phyloP scores from a whole-genome alignment of 2,329 filamentous ascomycete species.

The Diaporthe longicolla region DNA sequence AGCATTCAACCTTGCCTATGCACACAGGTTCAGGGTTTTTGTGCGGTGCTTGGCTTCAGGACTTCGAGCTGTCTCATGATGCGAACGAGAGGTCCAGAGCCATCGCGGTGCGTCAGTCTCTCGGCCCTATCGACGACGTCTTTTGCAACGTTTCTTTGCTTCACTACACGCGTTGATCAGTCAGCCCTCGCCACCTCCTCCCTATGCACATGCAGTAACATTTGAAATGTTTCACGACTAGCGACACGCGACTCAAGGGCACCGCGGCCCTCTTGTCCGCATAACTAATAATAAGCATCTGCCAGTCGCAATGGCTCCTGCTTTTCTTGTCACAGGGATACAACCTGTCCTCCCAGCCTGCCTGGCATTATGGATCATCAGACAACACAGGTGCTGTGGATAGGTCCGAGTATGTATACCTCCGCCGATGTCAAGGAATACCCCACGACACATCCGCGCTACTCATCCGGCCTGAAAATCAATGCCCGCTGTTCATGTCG shows the following conservation, averaged over 20 bases:
- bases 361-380: slow-evolving; percentile 6
- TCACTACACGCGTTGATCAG: not conserved
- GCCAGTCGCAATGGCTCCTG: slow-evolving; percentile 28
- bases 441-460: slow-evolving; percentile 27
- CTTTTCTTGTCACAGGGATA: not conserved
- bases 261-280: not conserved
- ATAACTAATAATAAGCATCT: slow-evolving; percentile 28
- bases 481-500: not conserved
- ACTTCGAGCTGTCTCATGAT: slow-evolving; percentile 1
- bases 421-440: slow-evolving; percentile 16
- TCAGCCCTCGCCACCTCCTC: slow-evolving; percentile 7
- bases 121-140: not conserved
- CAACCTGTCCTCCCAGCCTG: not conserved
- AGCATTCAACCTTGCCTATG: not conserved
- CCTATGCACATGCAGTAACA: not conserved
- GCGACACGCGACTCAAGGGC: slow-evolving; percentile 4
- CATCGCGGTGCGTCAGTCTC: not conserved
- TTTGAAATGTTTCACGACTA: slow-evolving; percentile 6
- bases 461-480: not conserved
- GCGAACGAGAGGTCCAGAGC: not conserved
- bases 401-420: not conserved
- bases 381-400: slow-evolving; percentile 1
- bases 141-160: not conserved
- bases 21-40: not conserved
- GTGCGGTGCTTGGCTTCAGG: not conserved